These are phyloP conservation scores for Metschnikowia anglica DNA, from an alignment of 805 yeast genomes.

Conservation along the genomic window DNA sequence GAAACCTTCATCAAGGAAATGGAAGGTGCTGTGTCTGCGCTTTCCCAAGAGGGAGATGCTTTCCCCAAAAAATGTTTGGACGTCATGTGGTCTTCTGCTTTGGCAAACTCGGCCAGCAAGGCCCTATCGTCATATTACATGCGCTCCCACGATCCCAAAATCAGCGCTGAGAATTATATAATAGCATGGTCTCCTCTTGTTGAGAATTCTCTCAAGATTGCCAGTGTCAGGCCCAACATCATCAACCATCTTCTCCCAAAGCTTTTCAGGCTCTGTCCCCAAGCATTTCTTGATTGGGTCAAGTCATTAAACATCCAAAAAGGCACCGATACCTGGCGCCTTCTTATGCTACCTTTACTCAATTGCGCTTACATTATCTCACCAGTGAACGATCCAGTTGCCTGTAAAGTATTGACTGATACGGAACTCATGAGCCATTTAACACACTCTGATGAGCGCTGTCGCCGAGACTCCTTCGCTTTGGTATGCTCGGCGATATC, in stretches of 20 bases:
- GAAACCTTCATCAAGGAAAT: conserved; percentile 55
- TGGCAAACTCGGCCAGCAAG: conserved; percentile 69
- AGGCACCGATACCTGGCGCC: conserved; percentile 6
- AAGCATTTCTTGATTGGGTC: conserved; percentile 42
- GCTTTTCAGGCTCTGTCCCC: conserved; percentile 53
- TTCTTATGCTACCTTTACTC: conserved; percentile 14
- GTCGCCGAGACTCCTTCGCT: conserved; percentile 57
- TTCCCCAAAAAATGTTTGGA: conserved; percentile 50
- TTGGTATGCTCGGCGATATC: conserved; percentile 61
- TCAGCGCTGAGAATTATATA: conserved; percentile 46
- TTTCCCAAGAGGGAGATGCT: conserved; percentile 45
- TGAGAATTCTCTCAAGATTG: conserved; percentile 31
- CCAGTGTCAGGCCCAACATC: conserved; percentile 44
- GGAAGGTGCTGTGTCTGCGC: conserved; percentile 33
- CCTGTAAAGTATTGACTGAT: conserved; percentile 3
- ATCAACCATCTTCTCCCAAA: conserved; percentile 62
- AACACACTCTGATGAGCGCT: conserved; percentile 41
- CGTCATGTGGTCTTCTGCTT: conserved; percentile 53
- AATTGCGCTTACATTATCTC: conserved; percentile 13
- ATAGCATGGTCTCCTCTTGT: conserved; percentile 49
- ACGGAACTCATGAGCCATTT: conserved; percentile 37
- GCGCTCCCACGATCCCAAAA: conserved; percentile 12
- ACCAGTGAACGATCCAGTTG: conserved; percentile 12
- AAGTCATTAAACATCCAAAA: conserved; percentile 10
- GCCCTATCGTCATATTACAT: conserved; percentile 40